Evolutionary conservation across 257 asterid species (phyloP), one percentile per base, ranked within the genome.

Genomic region (Jacaranda copaia): DNA sequence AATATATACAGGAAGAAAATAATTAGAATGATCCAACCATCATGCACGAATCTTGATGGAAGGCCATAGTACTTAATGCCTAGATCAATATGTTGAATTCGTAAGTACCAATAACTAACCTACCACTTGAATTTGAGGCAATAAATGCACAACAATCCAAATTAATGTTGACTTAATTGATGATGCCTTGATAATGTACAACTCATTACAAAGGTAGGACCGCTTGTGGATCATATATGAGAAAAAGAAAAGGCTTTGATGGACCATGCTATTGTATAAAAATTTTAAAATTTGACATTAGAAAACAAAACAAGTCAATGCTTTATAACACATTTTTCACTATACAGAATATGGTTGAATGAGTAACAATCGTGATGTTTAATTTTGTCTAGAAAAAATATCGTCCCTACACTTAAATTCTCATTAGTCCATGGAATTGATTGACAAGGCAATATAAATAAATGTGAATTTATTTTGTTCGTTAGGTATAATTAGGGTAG

Each of bases 141-240:
- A 63, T 75, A 75, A 80, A 53, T 63, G 43, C 43, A 14, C 66
- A 80, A 63, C 49, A 32, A 12, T 75, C 35, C 32, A 53, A 76
- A 75, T 56, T 53, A 65, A 36, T 63, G 42, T 63, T 1, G 70
- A 19, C 67, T 52, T 48, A n/a, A 69, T 55, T 61, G 48, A 56
- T 66, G 11, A 18, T 72, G 48, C 40, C 65, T 66, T 46, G 48
- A 72, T 8, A 63, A 38, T 53, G 62, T 10, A 36, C 25, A 49
- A 70, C 40, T 32, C 15, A 36, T 36, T 25, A 25, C 42, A 5
- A 12, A 5, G 25, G 15, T 14, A 56, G 72, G 83, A 11, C 76
- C 76, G 48, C 60, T 18, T n/a, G 32, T 36, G 6, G 7, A 52
- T 52, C 58, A 5, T 52, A 52, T 16, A 6, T 53, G 25, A 53